Evolutionary conservation across 306 rosid genomes (phyloP), one percentile per base, ranked within the genome.

Genomic region (Albizia julibrissin): DNA sequence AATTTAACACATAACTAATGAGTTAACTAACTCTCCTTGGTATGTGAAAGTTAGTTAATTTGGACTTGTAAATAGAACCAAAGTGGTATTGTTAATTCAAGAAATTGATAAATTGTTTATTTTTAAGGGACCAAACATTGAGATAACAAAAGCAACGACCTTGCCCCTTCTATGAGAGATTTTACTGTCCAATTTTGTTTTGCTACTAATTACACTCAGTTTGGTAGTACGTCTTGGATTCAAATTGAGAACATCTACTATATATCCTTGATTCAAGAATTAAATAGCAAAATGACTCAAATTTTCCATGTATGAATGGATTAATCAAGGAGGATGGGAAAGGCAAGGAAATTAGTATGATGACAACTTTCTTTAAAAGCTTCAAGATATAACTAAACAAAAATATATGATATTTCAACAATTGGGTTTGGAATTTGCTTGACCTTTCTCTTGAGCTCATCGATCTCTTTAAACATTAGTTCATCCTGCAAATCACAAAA

Each of bases 371-470:
- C 42, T 29, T 29, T 31, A 2, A 19, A 65, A 65, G 42, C 42
- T 31, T 65, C 22, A 65, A 65, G 43, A 15, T 21, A 16, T 6
- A 31, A 31, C 70, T 50, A 50, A 50, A 50, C 58, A 50, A 50
- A 65, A 31, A 65, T 29, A 2, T 5, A 65, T 6, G 13, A 65
- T 42, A 31, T 8, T 64, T 29, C 1, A 65, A 33, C 42, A 65
- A 29, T 2, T 14, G n/a, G 11, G 19, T 69, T 69, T 18, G 49
- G 46, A 67, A 67, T 19, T 12, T 8, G 42, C 8, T 34, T 67
- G 40, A 64, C 69, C 69, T 64, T 64, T 64, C n/a, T 64, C 49
- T 69, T 39, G 74, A 69, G 74, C 18, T 5, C 74, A 69, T 2
- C 15, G 0, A 69, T 39, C 49, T 40, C 74, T 39, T 40, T 40